Evolutionary conservation across 2,329 filamentous ascomycete genomes (phyloP).

Genomic region (Parastagonospora avenae): DNA sequence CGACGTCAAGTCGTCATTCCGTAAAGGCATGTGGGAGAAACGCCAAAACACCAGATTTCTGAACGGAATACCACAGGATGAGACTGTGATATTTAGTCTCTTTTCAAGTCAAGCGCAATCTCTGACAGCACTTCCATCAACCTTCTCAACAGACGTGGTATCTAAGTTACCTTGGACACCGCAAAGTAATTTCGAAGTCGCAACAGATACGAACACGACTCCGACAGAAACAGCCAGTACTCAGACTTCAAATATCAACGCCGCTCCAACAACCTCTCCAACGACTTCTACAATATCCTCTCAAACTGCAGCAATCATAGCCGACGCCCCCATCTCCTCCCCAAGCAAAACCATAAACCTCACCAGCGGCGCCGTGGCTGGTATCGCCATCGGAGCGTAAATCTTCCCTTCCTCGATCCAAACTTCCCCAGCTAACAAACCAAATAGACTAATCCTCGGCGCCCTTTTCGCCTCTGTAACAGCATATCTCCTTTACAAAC

Average conservation of each 20-base stretch:
- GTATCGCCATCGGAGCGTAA: slow-evolving; percentile 25
- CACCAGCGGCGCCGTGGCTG: slow-evolving; percentile 23
- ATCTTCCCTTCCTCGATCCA: background rate
- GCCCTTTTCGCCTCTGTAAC: slow-evolving; percentile 34
- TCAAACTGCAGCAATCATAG: background rate
- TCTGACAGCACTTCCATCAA: no score
- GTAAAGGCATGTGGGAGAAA: no score
- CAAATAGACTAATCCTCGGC: slow-evolving; percentile 24
- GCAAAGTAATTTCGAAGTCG: no score
- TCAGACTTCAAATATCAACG: no score
- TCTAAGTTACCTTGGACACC: no score
- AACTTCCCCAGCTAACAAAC: background rate
- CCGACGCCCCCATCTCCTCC: background rate
- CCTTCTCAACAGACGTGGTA: no score
- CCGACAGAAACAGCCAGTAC: no score
- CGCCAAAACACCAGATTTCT: no score
- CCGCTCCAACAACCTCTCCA: background rate
- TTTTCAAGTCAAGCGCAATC: no score
- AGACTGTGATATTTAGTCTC: no score
- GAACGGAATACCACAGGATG: no score
- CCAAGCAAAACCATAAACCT: slow-evolving; percentile 3
- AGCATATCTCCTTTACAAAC: slow-evolving; percentile 39
- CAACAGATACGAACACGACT: no score
- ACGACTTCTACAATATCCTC: background rate
- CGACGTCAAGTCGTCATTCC: background rate